Conservation (phyloP, 2,329 filamentous ascomycete species). For the Verticillium alfalfae region DNA sequence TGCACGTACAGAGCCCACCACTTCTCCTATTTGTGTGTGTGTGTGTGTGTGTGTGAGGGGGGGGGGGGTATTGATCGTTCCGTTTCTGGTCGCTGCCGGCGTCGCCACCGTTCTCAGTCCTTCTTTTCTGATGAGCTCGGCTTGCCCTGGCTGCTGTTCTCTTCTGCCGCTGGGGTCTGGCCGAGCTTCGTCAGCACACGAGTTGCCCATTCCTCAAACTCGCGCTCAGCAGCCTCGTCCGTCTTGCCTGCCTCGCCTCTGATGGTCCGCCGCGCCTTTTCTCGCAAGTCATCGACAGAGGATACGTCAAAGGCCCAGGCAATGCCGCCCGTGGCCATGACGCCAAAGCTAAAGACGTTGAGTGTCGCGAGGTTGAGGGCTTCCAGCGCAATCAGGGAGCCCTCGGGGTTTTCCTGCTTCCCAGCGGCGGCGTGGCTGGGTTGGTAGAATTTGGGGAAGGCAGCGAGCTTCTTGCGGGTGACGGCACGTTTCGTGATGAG, state of each 20-base stretch:
- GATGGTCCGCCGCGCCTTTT: slow-evolving; percentile 38
- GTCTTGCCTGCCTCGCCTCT: slow-evolving; percentile 22
- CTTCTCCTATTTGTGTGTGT: neutral
- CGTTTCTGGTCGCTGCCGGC: neutral
- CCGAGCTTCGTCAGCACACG: slow-evolving; percentile 49
- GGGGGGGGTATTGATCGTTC: neutral
- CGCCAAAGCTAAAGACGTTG: slow-evolving; percentile 70
- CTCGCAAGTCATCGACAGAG: slow-evolving; percentile 58
- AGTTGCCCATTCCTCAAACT: slow-evolving; percentile 58
- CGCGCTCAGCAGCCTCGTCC: slow-evolving; percentile 49
- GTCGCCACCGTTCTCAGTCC: neutral
- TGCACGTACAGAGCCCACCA: neutral
- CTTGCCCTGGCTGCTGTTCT: neutral
- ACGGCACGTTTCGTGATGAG: slow-evolving; percentile 68
- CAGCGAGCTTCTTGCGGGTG: slow-evolving; percentile 52
- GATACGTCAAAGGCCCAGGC: slow-evolving; percentile 76
- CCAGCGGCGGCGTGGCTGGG: slow-evolving; percentile 44
- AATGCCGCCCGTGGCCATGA: slow-evolving; percentile 69
- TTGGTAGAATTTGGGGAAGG: slow-evolving; percentile 67
- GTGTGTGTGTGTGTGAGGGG: neutral
- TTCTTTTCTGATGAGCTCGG: neutral
- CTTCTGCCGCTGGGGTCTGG: slow-evolving; percentile 16
- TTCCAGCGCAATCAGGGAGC: slow-evolving; percentile 69
- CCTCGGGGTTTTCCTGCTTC: slow-evolving; percentile 47
- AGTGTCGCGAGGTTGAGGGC: slow-evolving; percentile 83